phyloP scores from a whole-genome alignment of 768 basidiomycete species.

The Nevesoporus exiguus region DNA sequence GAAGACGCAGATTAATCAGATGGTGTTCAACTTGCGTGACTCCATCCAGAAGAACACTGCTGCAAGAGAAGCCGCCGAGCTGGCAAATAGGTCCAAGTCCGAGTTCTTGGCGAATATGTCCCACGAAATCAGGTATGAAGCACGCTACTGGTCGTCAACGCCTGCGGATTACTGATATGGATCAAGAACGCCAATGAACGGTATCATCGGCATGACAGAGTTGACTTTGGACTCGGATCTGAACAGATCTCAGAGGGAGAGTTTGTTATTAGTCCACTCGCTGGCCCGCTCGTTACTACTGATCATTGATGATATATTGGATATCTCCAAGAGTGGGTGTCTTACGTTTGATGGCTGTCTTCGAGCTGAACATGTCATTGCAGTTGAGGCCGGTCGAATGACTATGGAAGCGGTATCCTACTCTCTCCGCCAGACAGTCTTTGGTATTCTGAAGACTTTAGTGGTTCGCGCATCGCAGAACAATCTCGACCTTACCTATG shows the following conservation, averaged over 20 bases:
- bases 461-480: constrained; percentile 97
- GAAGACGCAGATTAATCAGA: constrained; percentile 98
- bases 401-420: constrained; percentile 99
- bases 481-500: constrained; percentile 92
- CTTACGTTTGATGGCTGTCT: background rate
- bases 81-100: constrained; percentile 95
- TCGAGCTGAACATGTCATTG: constrained; percentile 9
- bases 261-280: constrained; percentile 91
- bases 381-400: constrained; percentile 99
- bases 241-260: constrained; percentile 92
- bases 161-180: constrained; percentile 8
- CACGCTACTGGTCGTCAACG: background rate
- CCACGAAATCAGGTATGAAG: constrained; percentile 89
- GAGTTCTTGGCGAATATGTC: constrained; percentile 99
- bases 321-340: constrained; percentile 95
- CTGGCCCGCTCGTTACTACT: constrained; percentile 88
- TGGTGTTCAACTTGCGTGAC: constrained; percentile 97
- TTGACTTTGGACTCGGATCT: constrained; percentile 95
- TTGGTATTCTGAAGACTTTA: constrained; percentile 95
- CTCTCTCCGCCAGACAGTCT: constrained; percentile 94
- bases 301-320: constrained; percentile 99
- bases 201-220: constrained; percentile 99
- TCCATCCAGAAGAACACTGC: constrained; percentile 98
- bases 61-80: constrained; percentile 93
- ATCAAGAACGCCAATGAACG: constrained; percentile 97